Conservation (phyloP, 2,329 filamentous ascomycete species). For the Albifimbria verrucaria region DNA sequence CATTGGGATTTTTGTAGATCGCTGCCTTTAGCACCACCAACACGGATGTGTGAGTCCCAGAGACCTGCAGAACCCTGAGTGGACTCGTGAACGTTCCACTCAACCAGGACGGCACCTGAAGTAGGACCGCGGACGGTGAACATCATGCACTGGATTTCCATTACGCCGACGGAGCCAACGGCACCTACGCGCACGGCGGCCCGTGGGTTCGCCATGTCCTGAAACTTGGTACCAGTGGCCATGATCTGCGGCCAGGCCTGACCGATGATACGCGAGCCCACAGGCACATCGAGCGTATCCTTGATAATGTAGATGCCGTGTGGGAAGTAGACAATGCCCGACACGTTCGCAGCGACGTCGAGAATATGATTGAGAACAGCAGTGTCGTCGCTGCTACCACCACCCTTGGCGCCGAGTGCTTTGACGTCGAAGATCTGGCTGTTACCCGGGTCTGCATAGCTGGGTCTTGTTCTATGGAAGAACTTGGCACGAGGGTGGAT, state of each 20-base stretch:
- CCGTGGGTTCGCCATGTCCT: constrained; percentile 47
- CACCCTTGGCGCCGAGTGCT: constrained; percentile 41
- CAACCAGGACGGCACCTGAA: constrained; percentile 57
- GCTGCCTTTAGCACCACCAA: constrained; percentile 29
- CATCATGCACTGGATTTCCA: constrained; percentile 64
- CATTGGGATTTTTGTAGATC: constrained; percentile 16
- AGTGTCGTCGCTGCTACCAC: too few species aligned
- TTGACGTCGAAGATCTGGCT: constrained; percentile 10
- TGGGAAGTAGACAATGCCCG: too few species aligned
- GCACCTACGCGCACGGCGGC: constrained; percentile 56
- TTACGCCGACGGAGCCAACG: constrained; percentile 50
- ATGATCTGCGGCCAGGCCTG: constrained; percentile 45
- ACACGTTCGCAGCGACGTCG: too few species aligned
- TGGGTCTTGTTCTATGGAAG: constrained; percentile 6
- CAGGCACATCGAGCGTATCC: constrained; percentile 42
- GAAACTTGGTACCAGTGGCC: constrained; percentile 47
- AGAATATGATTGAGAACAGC: too few species aligned
- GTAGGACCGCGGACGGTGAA: constrained; percentile 58
- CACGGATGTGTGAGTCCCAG: constrained; percentile 50
- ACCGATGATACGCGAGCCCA: constrained; percentile 42
- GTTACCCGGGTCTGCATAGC: constrained; percentile 3
- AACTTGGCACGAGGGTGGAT: neutral
- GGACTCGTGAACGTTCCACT: constrained; percentile 57
- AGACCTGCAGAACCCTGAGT: constrained; percentile 41
- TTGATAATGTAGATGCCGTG: constrained; percentile 40